Percentiles rank a stretch among this genome's conserved stretches.
phyloP scores from a whole-genome alignment of 1,284 basidiomycete genomes.

The Polyporus tsugae region DNA sequence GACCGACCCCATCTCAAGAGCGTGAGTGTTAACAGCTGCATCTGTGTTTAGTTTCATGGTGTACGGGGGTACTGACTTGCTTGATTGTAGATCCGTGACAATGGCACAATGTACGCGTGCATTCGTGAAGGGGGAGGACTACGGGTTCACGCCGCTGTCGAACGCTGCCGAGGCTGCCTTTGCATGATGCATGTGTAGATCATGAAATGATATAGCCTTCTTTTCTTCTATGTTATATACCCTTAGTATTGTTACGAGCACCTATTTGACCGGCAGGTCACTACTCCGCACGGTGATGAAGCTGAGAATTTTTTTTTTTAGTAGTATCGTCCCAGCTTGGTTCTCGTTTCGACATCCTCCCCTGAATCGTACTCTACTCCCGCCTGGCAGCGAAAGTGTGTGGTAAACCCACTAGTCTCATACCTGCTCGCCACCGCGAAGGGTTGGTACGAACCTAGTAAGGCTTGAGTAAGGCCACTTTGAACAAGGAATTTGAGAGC shows the following conservation, averaged over 20 bases:
- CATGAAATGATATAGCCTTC: conserved; percentile 28
- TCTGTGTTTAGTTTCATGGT: background rate
- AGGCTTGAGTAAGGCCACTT: too few species aligned
- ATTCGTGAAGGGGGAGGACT: conserved; percentile 74
- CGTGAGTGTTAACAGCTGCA: conserved; percentile 57
- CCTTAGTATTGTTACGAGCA: background rate
- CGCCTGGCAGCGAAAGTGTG: too few species aligned
- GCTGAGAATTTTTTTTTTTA: background rate
- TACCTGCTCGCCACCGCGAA: too few species aligned
- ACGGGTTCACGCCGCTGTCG: conserved; percentile 49
- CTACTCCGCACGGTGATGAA: background rate
- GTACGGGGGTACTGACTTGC: background rate
- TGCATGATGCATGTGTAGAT: conserved; percentile 42
- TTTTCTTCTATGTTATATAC: background rate
- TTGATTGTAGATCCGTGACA: conserved; percentile 71
- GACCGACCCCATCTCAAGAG: conserved; percentile 89
- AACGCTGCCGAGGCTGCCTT: conserved; percentile 53
- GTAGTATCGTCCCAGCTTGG: background rate
- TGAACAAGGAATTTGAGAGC: too few species aligned
- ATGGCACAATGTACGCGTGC: conserved; percentile 88
- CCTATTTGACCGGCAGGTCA: background rate
- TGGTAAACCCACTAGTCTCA: background rate
- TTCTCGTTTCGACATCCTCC: background rate
- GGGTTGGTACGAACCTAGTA: too few species aligned
- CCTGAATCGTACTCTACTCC: too few species aligned